Evolutionary conservation across 345 rosid genomes (phyloP), one percentile per base, ranked within the genome.

Genomic region (Eucalyptus guilfoylei): DNA sequence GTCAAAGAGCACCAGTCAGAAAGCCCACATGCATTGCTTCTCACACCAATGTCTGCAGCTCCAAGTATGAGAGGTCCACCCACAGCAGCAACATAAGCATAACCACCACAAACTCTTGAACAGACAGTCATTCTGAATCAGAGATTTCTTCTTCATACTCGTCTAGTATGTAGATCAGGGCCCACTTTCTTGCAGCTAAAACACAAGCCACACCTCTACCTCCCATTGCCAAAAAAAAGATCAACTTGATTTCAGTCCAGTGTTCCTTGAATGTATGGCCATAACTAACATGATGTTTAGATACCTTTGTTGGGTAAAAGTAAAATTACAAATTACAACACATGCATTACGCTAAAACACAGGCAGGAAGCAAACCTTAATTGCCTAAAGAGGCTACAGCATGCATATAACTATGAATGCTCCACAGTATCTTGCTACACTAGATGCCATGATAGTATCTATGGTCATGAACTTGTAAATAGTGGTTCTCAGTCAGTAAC

Each of bases 201-300:
- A 94, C 94, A 80, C 98, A 96, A 87, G 98, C 97, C 26, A 94
- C 95, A 4, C 98, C 98, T 90, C 97, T 94, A 16, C 98, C 91
- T 86, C 96, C 98, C 95, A 96, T 90, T 28, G 44, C 24, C 19
- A 45, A 52, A 32, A 21, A 45, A 32, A 32, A 28, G 8, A 24
- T 55, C 24, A 23, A 23, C 24, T 55, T 23, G 28, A 55, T 24
- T 55, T 8, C 62, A 23, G 12, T 23, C 62, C 1, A 5, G 4
- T 55, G 62, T 55, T 55, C 28, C 62, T 55, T 8, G 24, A 9
- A 52, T 49, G 50, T 55, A 55, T 21, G 28, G 62, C 62, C 62
- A 23, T 55, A 24, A 55, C 62, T 55, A 23, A 55, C 21, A 9
- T 10, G 28, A 55, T 55, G 62, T 55, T 55, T 55, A 4, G 30